Evolutionary conservation across 768 basidiomycete species (phyloP).

Genomic region (Suillus luteus): DNA sequence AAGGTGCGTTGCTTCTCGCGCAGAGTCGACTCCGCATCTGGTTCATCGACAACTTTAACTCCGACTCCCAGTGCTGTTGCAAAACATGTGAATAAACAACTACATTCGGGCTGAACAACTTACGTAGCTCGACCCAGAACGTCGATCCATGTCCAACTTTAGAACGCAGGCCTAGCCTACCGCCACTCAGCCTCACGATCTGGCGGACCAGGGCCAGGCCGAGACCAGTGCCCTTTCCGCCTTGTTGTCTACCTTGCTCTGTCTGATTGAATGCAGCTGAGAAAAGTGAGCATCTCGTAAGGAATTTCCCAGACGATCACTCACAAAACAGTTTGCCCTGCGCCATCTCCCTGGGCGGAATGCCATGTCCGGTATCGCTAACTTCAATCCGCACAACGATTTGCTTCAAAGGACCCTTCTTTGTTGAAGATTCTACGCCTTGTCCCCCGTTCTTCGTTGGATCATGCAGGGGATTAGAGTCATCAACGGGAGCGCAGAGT

Average conservation of each 20-base stretch:
- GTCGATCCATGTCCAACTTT: slow-evolving; percentile 73
- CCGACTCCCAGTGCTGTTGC: slow-evolving; percentile 65
- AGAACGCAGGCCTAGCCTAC: slow-evolving; percentile 69
- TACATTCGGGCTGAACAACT: not conserved
- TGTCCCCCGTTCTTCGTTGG: slow-evolving; percentile 1
- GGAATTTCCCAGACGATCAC: slow-evolving; percentile 25
- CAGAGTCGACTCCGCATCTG: slow-evolving; percentile 26
- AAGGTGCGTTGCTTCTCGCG: slow-evolving; percentile 22
- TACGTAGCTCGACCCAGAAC: slow-evolving; percentile 85
- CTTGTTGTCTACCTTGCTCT: slow-evolving; percentile 73
- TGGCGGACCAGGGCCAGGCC: slow-evolving; percentile 77
- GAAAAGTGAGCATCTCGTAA: slow-evolving; percentile 15
- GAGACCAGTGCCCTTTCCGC: slow-evolving; percentile 72
- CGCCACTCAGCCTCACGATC: slow-evolving; percentile 75
- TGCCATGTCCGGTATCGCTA: slow-evolving; percentile 71
- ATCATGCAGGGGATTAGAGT: slow-evolving; percentile 23
- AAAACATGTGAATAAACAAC: slow-evolving; percentile 13
- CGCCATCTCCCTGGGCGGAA: slow-evolving; percentile 64
- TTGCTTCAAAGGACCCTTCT: slow-evolving; percentile 43
- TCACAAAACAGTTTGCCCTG: slow-evolving; percentile 72
- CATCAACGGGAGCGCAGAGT: slow-evolving; percentile 35
- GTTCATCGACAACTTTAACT: slow-evolving; percentile 43
- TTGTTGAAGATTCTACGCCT: not conserved
- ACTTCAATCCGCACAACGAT: slow-evolving; percentile 88
- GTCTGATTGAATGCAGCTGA: slow-evolving; percentile 78